Evolutionary conservation across 495 filamentous ascomycete genomes (phyloP).

Genomic region (Talaromyces adpressus): DNA sequence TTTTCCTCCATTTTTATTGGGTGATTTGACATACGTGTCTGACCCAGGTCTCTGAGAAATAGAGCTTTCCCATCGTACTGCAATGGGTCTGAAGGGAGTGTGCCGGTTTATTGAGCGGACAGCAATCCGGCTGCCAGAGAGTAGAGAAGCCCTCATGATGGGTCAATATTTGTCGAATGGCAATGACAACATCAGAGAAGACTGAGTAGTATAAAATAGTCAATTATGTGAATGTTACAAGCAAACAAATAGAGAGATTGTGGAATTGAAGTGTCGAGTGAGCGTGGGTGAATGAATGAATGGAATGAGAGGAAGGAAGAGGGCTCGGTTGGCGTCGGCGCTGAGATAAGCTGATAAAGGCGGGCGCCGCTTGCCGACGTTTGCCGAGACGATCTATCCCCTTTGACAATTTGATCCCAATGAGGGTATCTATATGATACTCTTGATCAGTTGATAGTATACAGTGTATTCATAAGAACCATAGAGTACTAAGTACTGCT

Average conservation of each 20-base stretch:
- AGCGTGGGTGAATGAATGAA: background rate
- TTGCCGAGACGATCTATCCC: no score
- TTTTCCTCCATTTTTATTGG: background rate
- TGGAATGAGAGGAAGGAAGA: constrained; percentile 4
- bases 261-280: background rate
- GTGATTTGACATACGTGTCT: constrained; percentile 38
- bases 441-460: background rate
- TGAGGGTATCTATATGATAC: no score
- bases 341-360: constrained; percentile 4
- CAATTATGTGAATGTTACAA: background rate
- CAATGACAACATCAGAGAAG: background rate
- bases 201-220: background rate
- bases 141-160: constrained; percentile 18
- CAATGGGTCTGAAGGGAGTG: background rate
- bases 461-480: background rate
- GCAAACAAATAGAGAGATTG: background rate
- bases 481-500: background rate
- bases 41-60: constrained; percentile 66
- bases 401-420: no score
- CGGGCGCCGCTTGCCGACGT: background rate
- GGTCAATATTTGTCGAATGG: background rate
- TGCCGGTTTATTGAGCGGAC: background rate
- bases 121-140: constrained; percentile 10
- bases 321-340: constrained; percentile 29
- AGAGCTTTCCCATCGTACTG: constrained; percentile 46